Conservation (phyloP, 345 rosid species). For the Brassica incana region DNA sequence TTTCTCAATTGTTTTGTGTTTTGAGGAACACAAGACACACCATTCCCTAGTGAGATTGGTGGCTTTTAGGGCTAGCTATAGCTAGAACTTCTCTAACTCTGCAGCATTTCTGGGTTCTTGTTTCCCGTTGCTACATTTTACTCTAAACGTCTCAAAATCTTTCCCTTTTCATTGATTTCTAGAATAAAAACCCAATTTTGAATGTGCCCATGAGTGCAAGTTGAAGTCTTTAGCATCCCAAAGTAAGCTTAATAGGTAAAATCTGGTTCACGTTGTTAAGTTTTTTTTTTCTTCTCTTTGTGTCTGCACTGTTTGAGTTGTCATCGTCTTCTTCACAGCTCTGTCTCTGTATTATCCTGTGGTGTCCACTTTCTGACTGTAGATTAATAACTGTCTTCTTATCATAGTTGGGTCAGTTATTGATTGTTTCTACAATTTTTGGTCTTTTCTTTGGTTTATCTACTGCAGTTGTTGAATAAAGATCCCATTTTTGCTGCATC, state of each 20-base stretch:
- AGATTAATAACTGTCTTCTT: slow-evolving; percentile 15
- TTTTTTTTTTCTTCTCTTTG: too few relatives aligned
- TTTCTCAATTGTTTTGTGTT: slow-evolving; percentile 17
- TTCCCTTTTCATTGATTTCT: neutral
- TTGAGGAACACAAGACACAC: slow-evolving; percentile 22
- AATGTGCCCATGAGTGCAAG: slow-evolving; percentile 8
- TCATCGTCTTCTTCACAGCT: neutral
- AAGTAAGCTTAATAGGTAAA: slow-evolving; percentile 10
- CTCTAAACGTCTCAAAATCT: neutral
- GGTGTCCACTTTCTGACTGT: slow-evolving; percentile 23
- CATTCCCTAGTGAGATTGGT: slow-evolving; percentile 3
- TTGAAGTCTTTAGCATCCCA: slow-evolving; percentile 23
- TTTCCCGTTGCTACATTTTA: slow-evolving; percentile 13
- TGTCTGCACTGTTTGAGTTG: slow-evolving; percentile 19
- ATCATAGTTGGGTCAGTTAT: slow-evolving; percentile 16
- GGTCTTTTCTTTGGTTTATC: neutral
- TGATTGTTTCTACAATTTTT: neutral
- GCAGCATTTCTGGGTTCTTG: slow-evolving; percentile 24
- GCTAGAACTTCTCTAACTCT: neutral
- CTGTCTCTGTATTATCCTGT: slow-evolving; percentile 17
- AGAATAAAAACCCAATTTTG: neutral
- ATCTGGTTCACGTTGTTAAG: neutral
- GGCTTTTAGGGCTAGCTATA: slow-evolving; percentile 18
- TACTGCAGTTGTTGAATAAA: neutral
- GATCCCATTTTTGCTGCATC: neutral